phyloP scores from a whole-genome alignment of 1,139 yeast genomes.

The Scheffersomyces illinoinensis region DNA sequence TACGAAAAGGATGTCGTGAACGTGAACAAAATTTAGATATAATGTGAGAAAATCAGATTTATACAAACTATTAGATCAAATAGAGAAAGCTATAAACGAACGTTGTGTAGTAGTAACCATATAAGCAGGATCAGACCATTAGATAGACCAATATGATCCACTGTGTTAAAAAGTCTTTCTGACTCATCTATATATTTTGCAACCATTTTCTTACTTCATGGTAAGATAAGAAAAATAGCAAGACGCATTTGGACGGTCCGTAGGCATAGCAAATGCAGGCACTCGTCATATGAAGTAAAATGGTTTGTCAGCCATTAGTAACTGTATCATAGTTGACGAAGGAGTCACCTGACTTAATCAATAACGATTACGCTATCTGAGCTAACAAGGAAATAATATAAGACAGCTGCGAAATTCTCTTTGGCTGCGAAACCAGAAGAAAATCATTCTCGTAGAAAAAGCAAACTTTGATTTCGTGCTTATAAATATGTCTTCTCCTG shows the following conservation, averaged over 20 bases:
- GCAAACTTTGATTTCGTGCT: background rate
- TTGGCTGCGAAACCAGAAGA: background rate
- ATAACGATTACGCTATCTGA: background rate
- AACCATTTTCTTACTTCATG: background rate
- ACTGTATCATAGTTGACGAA: background rate
- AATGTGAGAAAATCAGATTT: background rate
- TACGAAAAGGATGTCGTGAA: conserved; percentile 19
- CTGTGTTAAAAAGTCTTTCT: background rate
- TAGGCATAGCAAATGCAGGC: too few species aligned
- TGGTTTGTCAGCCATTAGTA: background rate
- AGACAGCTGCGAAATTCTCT: background rate
- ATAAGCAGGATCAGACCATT: too few species aligned
- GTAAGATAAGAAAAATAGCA: background rate
- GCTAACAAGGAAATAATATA: too few species aligned
- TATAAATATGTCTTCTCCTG: background rate
- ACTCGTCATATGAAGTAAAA: too few species aligned
- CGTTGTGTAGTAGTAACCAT: background rate
- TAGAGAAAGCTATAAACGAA: background rate
- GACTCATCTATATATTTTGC: background rate
- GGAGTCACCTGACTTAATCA: background rate
- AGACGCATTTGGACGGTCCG: too few species aligned
- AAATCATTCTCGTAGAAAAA: too few species aligned
- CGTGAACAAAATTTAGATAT: background rate
- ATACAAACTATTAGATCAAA: background rate
- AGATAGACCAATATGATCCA: background rate